Conservation (phyloP, 495 filamentous ascomycete species). For the Hyaloscypha finlandica region DNA sequence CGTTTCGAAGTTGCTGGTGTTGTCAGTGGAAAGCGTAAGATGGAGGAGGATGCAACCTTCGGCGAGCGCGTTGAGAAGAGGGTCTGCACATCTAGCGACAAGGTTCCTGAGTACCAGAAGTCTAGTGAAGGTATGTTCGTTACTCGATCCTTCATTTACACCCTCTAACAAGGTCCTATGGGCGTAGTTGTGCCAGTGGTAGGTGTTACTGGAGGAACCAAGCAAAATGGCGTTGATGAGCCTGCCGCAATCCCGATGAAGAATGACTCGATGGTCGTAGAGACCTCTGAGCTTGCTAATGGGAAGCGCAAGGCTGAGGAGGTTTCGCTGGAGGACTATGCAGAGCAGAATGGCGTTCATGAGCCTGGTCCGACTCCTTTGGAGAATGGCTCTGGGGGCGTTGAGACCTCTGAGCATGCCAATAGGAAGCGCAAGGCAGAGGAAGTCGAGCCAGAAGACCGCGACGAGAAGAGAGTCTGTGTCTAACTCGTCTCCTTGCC, state of each 20-base stretch:
- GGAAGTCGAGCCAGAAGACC: no score
- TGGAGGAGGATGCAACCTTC: background rate
- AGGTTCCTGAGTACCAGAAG: background rate
- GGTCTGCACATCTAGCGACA: background rate
- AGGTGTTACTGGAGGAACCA: background rate
- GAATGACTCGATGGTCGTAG: background rate
- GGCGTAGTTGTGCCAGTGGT: background rate
- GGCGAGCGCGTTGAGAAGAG: background rate
- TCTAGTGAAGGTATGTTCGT: background rate
- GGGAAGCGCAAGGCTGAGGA: slow-evolving; percentile 1
- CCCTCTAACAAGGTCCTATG: background rate
- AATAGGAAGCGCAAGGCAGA: no score
- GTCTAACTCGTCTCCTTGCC: background rate
- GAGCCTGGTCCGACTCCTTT: no score
- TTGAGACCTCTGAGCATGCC: no score
- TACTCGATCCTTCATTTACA: background rate
- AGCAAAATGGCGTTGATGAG: background rate
- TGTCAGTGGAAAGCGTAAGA: background rate
- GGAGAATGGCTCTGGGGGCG: no score
- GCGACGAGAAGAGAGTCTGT: background rate
- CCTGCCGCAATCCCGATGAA: background rate
- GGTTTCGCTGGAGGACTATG: background rate
- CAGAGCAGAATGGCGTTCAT: no score
- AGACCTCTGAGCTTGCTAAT: background rate
- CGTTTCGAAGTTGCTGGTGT: background rate